phyloP scores from a whole-genome alignment of 1,139 yeast species.

The Citeromyces hawaiiensis region DNA sequence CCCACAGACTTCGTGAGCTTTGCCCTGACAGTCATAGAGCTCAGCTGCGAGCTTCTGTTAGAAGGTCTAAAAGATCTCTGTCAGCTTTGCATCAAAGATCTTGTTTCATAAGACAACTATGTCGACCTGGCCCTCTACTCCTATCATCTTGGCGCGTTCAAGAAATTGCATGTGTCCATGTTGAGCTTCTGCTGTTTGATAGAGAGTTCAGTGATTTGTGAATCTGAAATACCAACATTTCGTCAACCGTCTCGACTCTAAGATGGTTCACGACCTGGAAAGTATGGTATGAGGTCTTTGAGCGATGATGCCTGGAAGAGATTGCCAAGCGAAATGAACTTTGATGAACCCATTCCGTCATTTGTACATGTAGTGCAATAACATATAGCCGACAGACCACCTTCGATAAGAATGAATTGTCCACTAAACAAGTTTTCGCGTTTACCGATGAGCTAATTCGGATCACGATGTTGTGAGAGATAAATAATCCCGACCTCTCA shows the following conservation, averaged over 20 bases:
- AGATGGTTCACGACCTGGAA: conserved; percentile 15
- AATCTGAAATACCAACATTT: conserved; percentile 9
- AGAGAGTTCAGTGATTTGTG: conserved; percentile 9
- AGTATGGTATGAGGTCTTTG: no score
- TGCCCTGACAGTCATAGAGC: conserved; percentile 44
- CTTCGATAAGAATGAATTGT: no score
- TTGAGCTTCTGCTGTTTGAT: conserved; percentile 50
- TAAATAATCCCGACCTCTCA: no score
- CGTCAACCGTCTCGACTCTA: conserved; percentile 10
- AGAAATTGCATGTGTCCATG: conserved; percentile 54
- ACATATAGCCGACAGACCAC: no score
- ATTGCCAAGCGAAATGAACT: no score
- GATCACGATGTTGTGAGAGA: no score
- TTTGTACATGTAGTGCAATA: no score
- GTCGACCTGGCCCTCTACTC: conserved; percentile 42
- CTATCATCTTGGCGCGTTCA: conserved; percentile 32
- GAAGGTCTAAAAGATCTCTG: conserved; percentile 46
- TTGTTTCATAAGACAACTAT: conserved; percentile 51
- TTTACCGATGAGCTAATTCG: no score
- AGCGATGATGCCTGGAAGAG: no score
- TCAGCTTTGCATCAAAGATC: conserved; percentile 47
- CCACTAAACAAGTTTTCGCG: no score
- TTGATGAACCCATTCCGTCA: no score
- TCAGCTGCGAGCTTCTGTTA: conserved; percentile 53
- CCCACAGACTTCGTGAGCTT: conserved; percentile 36